Percentiles rank a stretch among this genome's conserved stretches.
Evolutionary conservation across 2,329 filamentous ascomycete genomes (phyloP).

Genomic region (Colletotrichum sp.): DNA sequence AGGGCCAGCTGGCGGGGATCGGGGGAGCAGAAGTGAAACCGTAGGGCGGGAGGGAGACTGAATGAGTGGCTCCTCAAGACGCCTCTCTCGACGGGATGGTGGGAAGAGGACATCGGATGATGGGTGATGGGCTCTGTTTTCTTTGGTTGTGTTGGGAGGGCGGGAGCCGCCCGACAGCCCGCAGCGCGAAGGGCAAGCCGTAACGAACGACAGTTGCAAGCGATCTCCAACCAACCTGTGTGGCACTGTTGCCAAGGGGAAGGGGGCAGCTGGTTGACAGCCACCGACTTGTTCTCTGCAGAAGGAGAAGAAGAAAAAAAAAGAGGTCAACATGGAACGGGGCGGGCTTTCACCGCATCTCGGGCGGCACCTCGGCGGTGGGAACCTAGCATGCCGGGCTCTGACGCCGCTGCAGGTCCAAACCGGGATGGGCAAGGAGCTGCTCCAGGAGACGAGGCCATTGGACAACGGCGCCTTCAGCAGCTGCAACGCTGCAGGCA

Average conservation of each 20-base stretch:
- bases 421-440: constrained; percentile 10
- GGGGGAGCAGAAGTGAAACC: constrained; percentile 10
- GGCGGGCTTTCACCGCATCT: constrained; percentile 20
- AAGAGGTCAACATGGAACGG: background rate
- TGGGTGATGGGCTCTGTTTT: background rate
- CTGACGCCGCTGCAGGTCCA: constrained; percentile 16
- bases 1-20: constrained; percentile 15
- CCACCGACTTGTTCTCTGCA: background rate
- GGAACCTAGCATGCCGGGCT: constrained; percentile 11
- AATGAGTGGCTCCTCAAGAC: constrained; percentile 10
- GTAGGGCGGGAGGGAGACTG: background rate
- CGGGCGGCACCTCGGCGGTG: constrained; percentile 13
- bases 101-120: constrained; percentile 12
- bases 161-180: background rate
- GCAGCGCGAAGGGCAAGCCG: background rate
- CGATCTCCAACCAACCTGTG: background rate
- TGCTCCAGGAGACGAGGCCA: background rate
- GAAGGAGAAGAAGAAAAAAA: background rate
- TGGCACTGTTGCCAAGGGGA: background rate
- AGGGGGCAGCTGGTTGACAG: constrained; percentile 1
- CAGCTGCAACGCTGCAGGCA: background rate
- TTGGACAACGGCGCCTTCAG: constrained; percentile 8
- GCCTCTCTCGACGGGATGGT: background rate
- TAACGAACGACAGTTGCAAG: background rate
- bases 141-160: background rate